Percentiles rank a stretch among this genome's conserved stretches.
Conservation (phyloP, 164 flowering plant species). For the Chimonanthus praecox region DNA sequence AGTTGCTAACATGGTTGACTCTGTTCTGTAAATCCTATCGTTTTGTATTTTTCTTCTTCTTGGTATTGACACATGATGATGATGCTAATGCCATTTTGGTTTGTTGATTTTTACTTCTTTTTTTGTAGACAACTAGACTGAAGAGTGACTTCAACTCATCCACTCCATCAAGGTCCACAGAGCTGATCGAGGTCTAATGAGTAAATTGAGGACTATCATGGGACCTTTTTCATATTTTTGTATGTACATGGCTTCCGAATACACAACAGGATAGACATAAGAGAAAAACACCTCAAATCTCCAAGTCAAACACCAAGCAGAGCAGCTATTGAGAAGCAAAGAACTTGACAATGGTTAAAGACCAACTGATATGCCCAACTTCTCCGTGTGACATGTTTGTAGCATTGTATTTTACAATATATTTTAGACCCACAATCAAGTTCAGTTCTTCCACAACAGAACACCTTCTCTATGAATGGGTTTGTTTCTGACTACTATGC, state of each 20-base stretch:
- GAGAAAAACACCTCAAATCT: background rate
- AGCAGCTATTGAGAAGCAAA: background rate
- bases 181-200: background rate
- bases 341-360: background rate
- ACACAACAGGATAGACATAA: background rate
- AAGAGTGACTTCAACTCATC: background rate
- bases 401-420: background rate
- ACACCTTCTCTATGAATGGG: background rate
- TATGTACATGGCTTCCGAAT: background rate
- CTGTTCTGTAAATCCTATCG: background rate
- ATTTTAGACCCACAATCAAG: background rate
- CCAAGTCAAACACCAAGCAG: background rate
- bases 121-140: background rate
- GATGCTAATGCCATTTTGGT: background rate
- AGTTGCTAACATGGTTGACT: conserved; percentile 22
- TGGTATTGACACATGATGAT: background rate
- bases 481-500: background rate
- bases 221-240: background rate
- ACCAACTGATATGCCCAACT: background rate
- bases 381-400: background rate
- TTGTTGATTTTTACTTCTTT: background rate
- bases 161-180: background rate
- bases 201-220: background rate
- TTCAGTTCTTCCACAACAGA: background rate
- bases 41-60: background rate